Evolutionary conservation across 441 rosid species (phyloP), one percentile per base, ranked within the genome.

Genomic region (Erodium moschatum): DNA sequence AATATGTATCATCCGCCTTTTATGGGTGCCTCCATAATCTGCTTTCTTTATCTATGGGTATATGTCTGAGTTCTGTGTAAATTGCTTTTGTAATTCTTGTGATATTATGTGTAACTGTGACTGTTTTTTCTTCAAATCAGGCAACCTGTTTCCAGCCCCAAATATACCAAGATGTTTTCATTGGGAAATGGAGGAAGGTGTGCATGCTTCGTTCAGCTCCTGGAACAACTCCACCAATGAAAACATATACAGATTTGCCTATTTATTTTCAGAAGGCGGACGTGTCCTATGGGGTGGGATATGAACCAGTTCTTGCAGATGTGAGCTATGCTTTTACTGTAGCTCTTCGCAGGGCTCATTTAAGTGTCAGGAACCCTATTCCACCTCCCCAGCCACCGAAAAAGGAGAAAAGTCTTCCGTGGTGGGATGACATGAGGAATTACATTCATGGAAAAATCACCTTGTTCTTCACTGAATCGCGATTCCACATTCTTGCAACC

Each of bases 401-500:
- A 82, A 96, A 89, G 62, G 99, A 96, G 79, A 85, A 86, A 76
- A 96, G 81, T 77, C 87, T 96, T 70, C 97, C 99, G 0, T 96
- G 99, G 99, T 96, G 99, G 99, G 99, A 96, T 87, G 98, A 90
- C 58, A 86, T 96, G 94, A 88, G 98, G 80, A 86, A 92, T 75
- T 96, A 89, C 80, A 82, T 90, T 72, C 98, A 92, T 77, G 97
- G 99, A 77, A 83, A 80, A 74, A 80, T 84, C 66, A 74, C 86
- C 58, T 78, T 96, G 69, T 78, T 77, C 73, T 92, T 92, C 79
- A 80, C 86, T 73, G 92, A 92, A 78, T 80, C 89, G 61, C 80
- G 79, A 65, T 90, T 95, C 93, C 72, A 81, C 74, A 66, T 96
- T 78, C 96, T 92, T 75, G 97, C 96, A 44, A 88, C 98, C 67